Evolutionary conservation across 1,284 basidiomycete genomes (phyloP).

Genomic region (Moesziomyces parantarcticus): DNA sequence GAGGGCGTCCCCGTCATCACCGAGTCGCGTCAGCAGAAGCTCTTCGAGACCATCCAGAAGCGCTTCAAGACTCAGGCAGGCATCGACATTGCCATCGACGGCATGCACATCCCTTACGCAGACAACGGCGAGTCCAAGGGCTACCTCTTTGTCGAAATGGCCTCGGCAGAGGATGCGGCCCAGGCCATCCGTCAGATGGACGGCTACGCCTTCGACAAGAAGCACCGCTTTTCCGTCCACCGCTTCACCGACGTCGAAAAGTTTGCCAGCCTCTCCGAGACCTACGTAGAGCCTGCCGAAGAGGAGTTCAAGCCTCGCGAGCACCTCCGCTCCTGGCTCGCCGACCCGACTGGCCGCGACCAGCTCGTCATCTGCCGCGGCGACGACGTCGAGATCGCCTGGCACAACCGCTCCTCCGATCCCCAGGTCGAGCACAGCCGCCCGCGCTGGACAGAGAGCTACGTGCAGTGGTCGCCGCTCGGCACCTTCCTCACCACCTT

Average conservation of each 20-base stretch:
- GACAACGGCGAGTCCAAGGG: constrained; percentile 68
- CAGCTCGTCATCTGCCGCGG: constrained; percentile 95
- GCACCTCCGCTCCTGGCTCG: constrained; percentile 94
- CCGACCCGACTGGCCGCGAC: constrained; percentile 89
- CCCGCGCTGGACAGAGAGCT: constrained; percentile 95
- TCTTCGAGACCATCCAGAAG: constrained; percentile 69
- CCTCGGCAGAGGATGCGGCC: constrained; percentile 81
- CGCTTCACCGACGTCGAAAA: constrained; percentile 92
- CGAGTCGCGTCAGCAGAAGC: constrained; percentile 66
- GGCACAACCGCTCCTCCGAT: constrained; percentile 91
- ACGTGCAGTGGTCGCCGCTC: constrained; percentile 95
- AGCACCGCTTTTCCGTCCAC: constrained; percentile 89
- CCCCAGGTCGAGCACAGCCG: constrained; percentile 79
- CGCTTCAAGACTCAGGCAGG: constrained; percentile 67
- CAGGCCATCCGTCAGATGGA: constrained; percentile 84
- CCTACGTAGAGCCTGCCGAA: constrained; percentile 80
- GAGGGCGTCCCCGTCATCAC: constrained; percentile 69
- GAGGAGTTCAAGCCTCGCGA: constrained; percentile 91
- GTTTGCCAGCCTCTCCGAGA: constrained; percentile 82
- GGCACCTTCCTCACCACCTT: constrained; percentile 94
- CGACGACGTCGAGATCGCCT: constrained; percentile 89
- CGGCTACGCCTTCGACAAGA: constrained; percentile 88
- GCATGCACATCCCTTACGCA: constrained; percentile 69
- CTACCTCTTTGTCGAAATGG: constrained; percentile 90
- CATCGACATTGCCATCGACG: constrained; percentile 62